phyloP scores from a whole-genome alignment of 257 asterid species.

The Striga asiatica region DNA sequence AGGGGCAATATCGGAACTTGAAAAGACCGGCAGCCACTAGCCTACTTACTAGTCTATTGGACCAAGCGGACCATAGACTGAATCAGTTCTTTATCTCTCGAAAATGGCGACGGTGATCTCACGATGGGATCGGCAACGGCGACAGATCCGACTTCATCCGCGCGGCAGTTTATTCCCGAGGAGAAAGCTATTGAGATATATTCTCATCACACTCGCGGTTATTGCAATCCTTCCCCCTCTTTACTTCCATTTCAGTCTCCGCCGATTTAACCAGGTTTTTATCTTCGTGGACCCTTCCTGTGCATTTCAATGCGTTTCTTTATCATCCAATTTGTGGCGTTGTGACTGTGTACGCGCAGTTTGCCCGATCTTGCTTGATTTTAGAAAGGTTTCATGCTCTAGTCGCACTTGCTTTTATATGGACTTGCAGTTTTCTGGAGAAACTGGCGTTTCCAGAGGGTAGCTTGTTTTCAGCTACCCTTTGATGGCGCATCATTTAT shows the following conservation, averaged over 20 bases:
- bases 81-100: no score
- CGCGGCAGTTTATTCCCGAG: conserved; percentile 25
- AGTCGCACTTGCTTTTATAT: no score
- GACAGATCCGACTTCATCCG: conserved; percentile 35
- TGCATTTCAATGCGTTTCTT: not conserved
- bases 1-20: conserved; percentile 15
- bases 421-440: conserved; percentile 3
- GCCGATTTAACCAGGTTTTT: conserved; percentile 52
- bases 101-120: conserved; percentile 30
- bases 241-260: conserved; percentile 84
- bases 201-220: conserved; percentile 55
- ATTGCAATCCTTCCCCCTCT: conserved; percentile 73
- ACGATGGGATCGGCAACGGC: conserved; percentile 50
- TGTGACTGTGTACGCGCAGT: not conserved
- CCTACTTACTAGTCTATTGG: not conserved
- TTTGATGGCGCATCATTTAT: no score
- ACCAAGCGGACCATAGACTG: not conserved
- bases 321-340: not conserved
- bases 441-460: conserved; percentile 3
- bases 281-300: not conserved
- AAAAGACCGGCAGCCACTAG: not conserved
- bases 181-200: conserved; percentile 41
- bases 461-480: no score
- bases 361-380: no score
- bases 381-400: no score